phyloP scores from a whole-genome alignment of 441 rosid genomes.

The Gossypium davidsonii region DNA sequence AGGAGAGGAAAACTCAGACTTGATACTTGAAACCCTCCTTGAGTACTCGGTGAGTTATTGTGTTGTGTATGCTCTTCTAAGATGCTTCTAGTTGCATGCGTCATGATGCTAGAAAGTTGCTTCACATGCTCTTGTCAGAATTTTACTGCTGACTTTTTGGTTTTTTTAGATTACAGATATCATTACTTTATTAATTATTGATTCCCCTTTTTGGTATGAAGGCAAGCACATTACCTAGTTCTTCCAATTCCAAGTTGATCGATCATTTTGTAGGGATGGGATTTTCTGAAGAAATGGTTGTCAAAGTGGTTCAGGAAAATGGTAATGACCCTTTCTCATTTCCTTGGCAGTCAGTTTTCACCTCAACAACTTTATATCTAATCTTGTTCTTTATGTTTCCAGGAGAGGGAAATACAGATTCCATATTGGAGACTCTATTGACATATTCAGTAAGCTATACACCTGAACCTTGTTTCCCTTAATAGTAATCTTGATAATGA shows the following conservation, averaged over 20 bases:
- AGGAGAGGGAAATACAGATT: conserved; percentile 59
- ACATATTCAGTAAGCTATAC: conserved; percentile 42
- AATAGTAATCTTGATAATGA: background rate
- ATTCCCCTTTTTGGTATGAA: conserved; percentile 21
- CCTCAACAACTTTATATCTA: conserved; percentile 6
- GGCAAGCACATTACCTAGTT: conserved; percentile 41
- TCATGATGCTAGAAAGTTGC: conserved; percentile 1
- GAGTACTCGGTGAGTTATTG: conserved; percentile 35
- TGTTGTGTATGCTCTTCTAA: background rate
- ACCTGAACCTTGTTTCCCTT: background rate
- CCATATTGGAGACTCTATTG: conserved; percentile 58
- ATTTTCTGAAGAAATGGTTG: conserved; percentile 49
- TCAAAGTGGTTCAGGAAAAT: conserved; percentile 53
- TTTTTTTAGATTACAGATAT: conserved; percentile 5
- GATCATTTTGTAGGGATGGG: conserved; percentile 72
- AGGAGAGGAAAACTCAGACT: conserved; percentile 58
- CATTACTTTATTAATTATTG: background rate
- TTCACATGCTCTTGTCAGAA: background rate
- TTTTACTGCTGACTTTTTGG: background rate
- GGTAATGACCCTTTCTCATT: conserved; percentile 35
- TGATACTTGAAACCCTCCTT: conserved; percentile 57
- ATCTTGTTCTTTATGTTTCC: conserved; percentile 19
- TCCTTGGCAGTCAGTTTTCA: background rate
- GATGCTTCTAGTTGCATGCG: background rate
- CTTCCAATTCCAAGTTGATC: conserved; percentile 60